These are phyloP conservation scores for Microthlaspi erraticum DNA, from an alignment of 345 rosid genomes.

Conservation along the genomic window DNA sequence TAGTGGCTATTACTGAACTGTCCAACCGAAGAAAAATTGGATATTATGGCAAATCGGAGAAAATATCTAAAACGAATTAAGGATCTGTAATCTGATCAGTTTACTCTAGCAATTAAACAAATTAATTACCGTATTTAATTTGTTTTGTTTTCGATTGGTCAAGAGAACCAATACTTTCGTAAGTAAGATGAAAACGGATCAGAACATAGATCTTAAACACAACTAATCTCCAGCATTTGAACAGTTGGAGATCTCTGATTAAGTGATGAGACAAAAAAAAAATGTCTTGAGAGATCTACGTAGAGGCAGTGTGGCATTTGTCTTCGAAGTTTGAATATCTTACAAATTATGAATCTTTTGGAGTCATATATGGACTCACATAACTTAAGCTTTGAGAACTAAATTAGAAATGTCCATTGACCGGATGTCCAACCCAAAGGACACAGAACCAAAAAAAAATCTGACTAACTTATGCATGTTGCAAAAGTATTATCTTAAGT, in stretches of 20 bases:
- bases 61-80: no score
- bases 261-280: not conserved
- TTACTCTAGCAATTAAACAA: not conserved
- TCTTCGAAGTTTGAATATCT: constrained; percentile 20
- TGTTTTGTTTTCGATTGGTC: not conserved
- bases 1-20: no score
- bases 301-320: constrained; percentile 30
- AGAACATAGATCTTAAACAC: constrained; percentile 1
- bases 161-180: not conserved
- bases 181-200: not conserved
- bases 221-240: constrained; percentile 22
- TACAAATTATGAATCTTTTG: constrained; percentile 10
- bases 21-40: no score
- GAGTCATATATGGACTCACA: constrained; percentile 28
- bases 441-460: not conserved
- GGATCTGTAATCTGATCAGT: no score
- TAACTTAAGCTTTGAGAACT: constrained; percentile 4
- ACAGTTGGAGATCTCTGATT: constrained; percentile 30
- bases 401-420: not conserved
- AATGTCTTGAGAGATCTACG: constrained; percentile 29
- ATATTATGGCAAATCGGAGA: no score
- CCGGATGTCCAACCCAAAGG: constrained; percentile 34
- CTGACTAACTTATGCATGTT: not conserved
- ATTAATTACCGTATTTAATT: not conserved
- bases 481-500: not conserved